Conservation (phyloP, 75 land plant genomes). For the Sequoiadendron giganteum region DNA sequence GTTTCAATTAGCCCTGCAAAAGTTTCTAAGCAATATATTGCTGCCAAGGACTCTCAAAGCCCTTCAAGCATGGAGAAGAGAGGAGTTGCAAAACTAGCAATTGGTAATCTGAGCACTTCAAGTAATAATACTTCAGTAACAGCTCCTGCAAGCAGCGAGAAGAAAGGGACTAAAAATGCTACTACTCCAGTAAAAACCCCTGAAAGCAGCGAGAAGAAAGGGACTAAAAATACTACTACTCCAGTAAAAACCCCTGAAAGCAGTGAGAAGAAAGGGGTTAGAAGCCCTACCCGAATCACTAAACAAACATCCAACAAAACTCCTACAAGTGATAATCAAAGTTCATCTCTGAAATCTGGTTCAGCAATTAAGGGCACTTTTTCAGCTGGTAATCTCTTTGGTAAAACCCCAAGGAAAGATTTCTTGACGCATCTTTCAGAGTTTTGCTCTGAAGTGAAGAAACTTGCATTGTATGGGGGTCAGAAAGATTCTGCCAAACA, state of each 20-base stretch:
- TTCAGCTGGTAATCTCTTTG: constrained; percentile 52
- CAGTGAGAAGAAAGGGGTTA: background rate
- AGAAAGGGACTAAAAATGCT: background rate
- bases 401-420: background rate
- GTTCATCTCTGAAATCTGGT: background rate
- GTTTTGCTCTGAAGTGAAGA: constrained; percentile 58
- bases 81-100: no score
- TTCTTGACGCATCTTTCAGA: constrained; percentile 30
- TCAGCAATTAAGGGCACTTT: constrained; percentile 28
- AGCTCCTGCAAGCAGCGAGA: background rate
- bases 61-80: background rate
- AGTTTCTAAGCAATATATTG: background rate
- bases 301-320: background rate
- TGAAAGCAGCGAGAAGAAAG: background rate
- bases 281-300: background rate
- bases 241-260: background rate
- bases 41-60: background rate
- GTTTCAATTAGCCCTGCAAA: background rate
- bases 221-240: no score
- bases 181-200: background rate
- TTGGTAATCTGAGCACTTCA: no score
- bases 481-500: constrained; percentile 1
- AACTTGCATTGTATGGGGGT: constrained; percentile 27
- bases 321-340: background rate
- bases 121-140: background rate